Evolutionary conservation across 352 stramenopile species (phyloP).

Genomic region (Globisporangium heterothallicum): DNA sequence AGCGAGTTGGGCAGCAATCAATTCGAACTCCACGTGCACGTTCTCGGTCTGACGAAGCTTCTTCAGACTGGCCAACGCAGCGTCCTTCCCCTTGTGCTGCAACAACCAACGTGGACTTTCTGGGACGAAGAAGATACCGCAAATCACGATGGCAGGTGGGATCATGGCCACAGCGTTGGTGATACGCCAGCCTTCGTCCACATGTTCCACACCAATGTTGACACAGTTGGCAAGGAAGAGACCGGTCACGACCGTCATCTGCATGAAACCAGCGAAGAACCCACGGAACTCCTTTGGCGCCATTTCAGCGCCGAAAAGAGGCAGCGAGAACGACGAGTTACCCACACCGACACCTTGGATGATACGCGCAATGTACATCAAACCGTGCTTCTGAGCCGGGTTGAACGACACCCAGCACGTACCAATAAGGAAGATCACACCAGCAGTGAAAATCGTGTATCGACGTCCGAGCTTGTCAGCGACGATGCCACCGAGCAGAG

Average conservation of each 20-base stretch:
- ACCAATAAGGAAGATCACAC: slow-evolving; percentile 28
- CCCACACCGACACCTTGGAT: slow-evolving; percentile 31
- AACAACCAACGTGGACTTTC: slow-evolving; percentile 45
- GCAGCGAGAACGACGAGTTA: slow-evolving; percentile 31
- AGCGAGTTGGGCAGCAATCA: slow-evolving; percentile 27
- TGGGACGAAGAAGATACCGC: slow-evolving; percentile 38
- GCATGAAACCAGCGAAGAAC: slow-evolving; percentile 28
- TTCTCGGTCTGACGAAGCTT: slow-evolving; percentile 18
- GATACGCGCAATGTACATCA: slow-evolving; percentile 22
- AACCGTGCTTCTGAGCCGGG: slow-evolving; percentile 10
- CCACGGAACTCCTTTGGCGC: too few relatives aligned
- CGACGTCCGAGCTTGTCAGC: slow-evolving; percentile 30
- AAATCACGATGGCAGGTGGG: slow-evolving; percentile 28
- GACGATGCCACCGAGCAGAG: slow-evolving; percentile 25
- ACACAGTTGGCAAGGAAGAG: slow-evolving; percentile 27
- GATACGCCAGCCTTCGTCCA: slow-evolving; percentile 25
- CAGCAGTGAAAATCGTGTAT: slow-evolving; percentile 28
- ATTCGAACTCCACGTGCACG: slow-evolving; percentile 19
- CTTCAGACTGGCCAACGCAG: slow-evolving; percentile 19
- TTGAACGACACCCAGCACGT: slow-evolving; percentile 28
- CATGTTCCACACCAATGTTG: slow-evolving; percentile 26
- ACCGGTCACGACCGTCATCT: slow-evolving; percentile 26
- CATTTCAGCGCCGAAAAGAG: slow-evolving; percentile 34
- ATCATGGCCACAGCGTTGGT: slow-evolving; percentile 31
- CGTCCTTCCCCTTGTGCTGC: slow-evolving; percentile 31